Evolutionary conservation across 2,329 filamentous ascomycete genomes (phyloP), one percentile per base, ranked within the genome.

Genomic region (Albifimbria verrucaria): DNA sequence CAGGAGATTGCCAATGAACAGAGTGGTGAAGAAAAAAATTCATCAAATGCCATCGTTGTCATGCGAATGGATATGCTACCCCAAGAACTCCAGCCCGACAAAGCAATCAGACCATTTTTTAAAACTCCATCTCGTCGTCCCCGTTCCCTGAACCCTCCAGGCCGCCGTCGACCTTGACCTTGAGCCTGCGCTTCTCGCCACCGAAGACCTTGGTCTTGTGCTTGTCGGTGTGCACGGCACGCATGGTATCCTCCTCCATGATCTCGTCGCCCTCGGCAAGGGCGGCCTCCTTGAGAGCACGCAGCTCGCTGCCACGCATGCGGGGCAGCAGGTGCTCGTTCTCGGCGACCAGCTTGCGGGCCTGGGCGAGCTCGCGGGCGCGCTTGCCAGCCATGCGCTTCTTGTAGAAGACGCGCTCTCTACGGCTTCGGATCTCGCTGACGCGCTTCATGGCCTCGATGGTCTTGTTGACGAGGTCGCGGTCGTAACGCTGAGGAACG

Each of bases 361-460:
- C 90, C 58, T 82, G 78, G 65, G 87, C 88, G 59, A 90, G 79
- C 77, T 94, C 86, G 68, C 86, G 83, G 72, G 89, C 89, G 75
- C 89, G 87, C 77, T 95, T 96, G 71, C 92, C 92, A 50, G 86
- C 86, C 89, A 97, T 92, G 69, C 94, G 87, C 69, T 88, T 87
- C 83, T 90, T 92, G 80, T 96, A 97, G 77, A 97, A 96, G 60
- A 88, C 88, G 62, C 91, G 83, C 81, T 97, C 93, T 68, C 94
- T 83, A 68, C 86, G 84, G 54, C 83, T 74, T 51, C 92, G 81
- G 73, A 97, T 93, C 79, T 97, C 92, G 65, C 83, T 79, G 64
- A 97, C 87, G 59, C 93, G 84, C 74, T 90, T 82, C 92, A 99
- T 99, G 61, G 92, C 93, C 69, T 89, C 85, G 72, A 97, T 81